phyloP scores from a whole-genome alignment of 768 basidiomycete genomes.

The Russula earlei region DNA sequence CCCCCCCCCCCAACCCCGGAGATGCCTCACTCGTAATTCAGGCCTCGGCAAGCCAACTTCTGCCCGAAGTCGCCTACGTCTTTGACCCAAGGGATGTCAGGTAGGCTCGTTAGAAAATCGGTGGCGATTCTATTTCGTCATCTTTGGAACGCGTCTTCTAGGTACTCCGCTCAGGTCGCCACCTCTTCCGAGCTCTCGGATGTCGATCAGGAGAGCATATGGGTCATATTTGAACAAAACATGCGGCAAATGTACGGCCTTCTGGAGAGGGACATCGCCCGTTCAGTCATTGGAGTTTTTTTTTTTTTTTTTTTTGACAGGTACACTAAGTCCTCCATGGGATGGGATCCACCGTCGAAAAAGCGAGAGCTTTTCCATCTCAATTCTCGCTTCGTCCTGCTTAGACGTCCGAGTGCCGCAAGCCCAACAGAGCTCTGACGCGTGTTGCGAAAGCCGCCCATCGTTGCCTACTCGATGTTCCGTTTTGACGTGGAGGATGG shows the following conservation, averaged over 20 bases:
- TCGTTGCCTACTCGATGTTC: slow-evolving; percentile 42
- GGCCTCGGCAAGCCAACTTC: slow-evolving; percentile 11
- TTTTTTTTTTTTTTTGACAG: slow-evolving; percentile 27
- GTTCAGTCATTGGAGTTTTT: slow-evolving; percentile 23
- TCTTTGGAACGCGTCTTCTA: background rate
- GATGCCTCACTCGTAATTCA: background rate
- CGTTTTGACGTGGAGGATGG: slow-evolving; percentile 64
- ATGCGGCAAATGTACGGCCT: slow-evolving; percentile 13
- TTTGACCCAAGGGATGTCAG: background rate
- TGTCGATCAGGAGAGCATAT: slow-evolving; percentile 3
- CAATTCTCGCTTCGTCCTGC: slow-evolving; percentile 52
- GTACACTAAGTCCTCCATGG: slow-evolving; percentile 48
- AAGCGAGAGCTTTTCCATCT: slow-evolving; percentile 48
- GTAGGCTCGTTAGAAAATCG: background rate
- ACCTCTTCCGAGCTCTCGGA: slow-evolving; percentile 5
- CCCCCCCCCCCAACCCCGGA: too few species aligned
- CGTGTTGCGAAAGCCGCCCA: slow-evolving; percentile 25
- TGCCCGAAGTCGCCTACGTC: background rate
- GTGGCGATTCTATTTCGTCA: background rate
- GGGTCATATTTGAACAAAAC: slow-evolving; percentile 15
- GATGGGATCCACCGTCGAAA: slow-evolving; percentile 55
- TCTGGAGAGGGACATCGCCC: slow-evolving; percentile 12
- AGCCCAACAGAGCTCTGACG: slow-evolving; percentile 1
- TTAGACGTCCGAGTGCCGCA: slow-evolving; percentile 17
- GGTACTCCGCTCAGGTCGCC: slow-evolving; percentile 7